These are phyloP conservation scores for Striga hermonthica DNA, from an alignment of 305 asterid species.

Conservation along the genomic window DNA sequence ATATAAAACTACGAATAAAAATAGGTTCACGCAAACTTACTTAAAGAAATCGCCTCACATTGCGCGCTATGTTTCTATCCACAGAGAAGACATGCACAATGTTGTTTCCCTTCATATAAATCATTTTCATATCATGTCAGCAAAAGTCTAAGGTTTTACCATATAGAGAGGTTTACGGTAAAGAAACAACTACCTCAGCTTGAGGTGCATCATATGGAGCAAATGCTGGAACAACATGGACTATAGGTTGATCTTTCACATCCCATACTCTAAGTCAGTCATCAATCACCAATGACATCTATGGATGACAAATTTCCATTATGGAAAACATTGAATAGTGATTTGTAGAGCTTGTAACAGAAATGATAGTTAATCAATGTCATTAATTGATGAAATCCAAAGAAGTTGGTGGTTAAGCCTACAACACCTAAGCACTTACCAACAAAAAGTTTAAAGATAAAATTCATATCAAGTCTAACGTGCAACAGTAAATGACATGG, in stretches of 20 bases:
- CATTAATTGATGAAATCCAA: constrained; percentile 15
- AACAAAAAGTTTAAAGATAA: too few species aligned
- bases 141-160: constrained; percentile 26
- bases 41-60: constrained; percentile 91
- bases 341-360: constrained; percentile 63
- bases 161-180: constrained; percentile 19
- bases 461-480: too few species aligned
- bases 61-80: constrained; percentile 97
- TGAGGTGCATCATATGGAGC: constrained; percentile 97
- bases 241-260: constrained; percentile 94
- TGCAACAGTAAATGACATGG: too few species aligned
- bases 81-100: constrained; percentile 83
- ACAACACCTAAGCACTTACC: constrained; percentile 48
- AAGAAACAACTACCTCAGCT: constrained; percentile 66
- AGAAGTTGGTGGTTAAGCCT: constrained; percentile 20
- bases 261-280: constrained; percentile 98
- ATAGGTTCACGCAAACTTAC: constrained; percentile 46
- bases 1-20: constrained; percentile 23
- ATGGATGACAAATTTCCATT: constrained; percentile 87
- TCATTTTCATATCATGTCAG: constrained; percentile 29
- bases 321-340: constrained; percentile 86
- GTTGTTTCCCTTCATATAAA: constrained; percentile 62
- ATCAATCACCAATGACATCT: constrained; percentile 95
- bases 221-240: constrained; percentile 96
- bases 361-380: constrained; percentile 16